Conservation (phyloP, 352 stramenopile genomes). For the Globisporangium megalacanthum region DNA sequence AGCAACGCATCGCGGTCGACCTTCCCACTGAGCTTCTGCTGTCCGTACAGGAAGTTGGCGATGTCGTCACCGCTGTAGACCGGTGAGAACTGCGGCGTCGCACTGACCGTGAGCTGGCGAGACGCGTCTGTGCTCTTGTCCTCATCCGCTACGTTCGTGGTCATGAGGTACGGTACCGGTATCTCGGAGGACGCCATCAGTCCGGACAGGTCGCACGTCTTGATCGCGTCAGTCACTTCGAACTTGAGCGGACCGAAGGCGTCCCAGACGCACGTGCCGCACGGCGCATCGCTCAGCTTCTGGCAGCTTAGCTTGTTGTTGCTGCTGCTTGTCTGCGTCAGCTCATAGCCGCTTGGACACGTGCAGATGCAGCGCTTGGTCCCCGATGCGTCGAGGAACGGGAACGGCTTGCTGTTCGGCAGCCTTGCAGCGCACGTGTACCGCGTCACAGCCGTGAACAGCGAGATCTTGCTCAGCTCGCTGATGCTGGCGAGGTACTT, state of each 20-base stretch:
- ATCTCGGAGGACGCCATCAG: neutral
- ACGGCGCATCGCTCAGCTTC: slow-evolving; percentile 3
- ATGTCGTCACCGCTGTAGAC: slow-evolving; percentile 12
- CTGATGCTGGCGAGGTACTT: slow-evolving; percentile 8
- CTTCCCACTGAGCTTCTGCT: slow-evolving; percentile 2
- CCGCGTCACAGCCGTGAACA: neutral
- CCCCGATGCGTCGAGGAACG: slow-evolving; percentile 1
- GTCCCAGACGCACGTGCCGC: slow-evolving; percentile 14
- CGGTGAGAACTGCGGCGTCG: neutral
- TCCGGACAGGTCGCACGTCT: slow-evolving; percentile 4
- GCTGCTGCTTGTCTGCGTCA: neutral
- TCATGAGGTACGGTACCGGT: slow-evolving; percentile 10
- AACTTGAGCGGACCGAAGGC: slow-evolving; percentile 10
- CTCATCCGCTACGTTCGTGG: neutral
- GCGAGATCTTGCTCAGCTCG: slow-evolving; percentile 4
- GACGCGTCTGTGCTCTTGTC: slow-evolving; percentile 3
- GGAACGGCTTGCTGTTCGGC: slow-evolving; percentile 12
- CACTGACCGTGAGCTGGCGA: slow-evolving; percentile 2
- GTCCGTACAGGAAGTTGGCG: slow-evolving; percentile 2
- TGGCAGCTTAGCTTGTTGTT: slow-evolving; percentile 4
- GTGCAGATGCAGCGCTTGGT: slow-evolving; percentile 13
- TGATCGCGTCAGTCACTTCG: slow-evolving; percentile 11
- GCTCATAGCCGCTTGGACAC: slow-evolving; percentile 18
- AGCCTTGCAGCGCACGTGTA: slow-evolving; percentile 10
- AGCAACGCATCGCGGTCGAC: slow-evolving; percentile 10